Evolutionary conservation across 257 asterid species (phyloP), one percentile per base, ranked within the genome.

Genomic region (Craterostigma plantagineum): DNA sequence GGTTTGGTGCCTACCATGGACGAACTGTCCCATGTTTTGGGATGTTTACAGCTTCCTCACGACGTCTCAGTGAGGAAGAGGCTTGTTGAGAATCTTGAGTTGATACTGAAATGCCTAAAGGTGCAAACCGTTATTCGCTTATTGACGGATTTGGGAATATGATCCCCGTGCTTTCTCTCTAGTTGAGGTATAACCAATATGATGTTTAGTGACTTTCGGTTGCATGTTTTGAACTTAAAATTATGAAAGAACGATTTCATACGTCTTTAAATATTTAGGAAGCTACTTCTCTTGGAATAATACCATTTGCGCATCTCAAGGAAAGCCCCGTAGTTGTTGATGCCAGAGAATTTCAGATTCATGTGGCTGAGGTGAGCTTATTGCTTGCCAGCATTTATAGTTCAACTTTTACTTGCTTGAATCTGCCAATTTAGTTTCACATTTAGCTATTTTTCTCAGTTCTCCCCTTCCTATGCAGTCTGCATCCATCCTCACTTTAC

Each of bases 81-180:
- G 50, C 82, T 81, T 42, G 56, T 79, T 53, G 97, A 81, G 66
- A 67, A 71, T 66, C 75, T 78, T 54, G 93, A 50, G 60, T 67
- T 50, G 58, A 68, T 46, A 27, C 46, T 39, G 56, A 58, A 57
- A 42, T 53, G 34, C 64, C 79, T 33, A 74, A 68, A 71, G 68
- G 66, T 43, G 62, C 71, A 58, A 75, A 64, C 17, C 60, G 71
- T 35, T 66, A 56, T 56, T 69, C 95, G 35, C 65, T 83, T 67
- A 53, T 86, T 67, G 92, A 81, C 62, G 97, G 97, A 52, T 86
- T 81, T 62, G 95, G 51, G 97, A 78, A 69, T 81, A 81, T 63
- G 97, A 86, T 68, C 73, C 97, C 46, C 93, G 95, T 27, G 93
- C 95, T 33, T 69, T 82, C 59, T 82, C 94, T 37, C 65, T 86